Conservation (phyloP, 2,329 filamentous ascomycete species). For the Bertia moriformis region DNA sequence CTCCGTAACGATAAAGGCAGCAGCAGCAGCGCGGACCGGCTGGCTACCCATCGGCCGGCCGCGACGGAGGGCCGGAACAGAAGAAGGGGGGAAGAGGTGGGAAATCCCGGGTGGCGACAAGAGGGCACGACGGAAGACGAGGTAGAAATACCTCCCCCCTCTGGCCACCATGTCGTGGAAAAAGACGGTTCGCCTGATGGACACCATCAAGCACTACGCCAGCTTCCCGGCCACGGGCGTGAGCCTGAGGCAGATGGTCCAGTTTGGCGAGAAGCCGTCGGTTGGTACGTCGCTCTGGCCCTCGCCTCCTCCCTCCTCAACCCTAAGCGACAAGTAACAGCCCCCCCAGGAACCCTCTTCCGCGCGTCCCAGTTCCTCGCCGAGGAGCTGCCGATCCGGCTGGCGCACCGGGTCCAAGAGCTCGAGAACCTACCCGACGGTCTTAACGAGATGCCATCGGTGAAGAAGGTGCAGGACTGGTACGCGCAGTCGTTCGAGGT, state of each 20-base stretch:
- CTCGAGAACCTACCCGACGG: constrained; percentile 85
- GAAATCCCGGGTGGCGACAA: no score
- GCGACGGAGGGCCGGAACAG: no score
- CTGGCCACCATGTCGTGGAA: constrained; percentile 73
- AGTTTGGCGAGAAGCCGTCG: constrained; percentile 89
- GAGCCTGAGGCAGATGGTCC: constrained; percentile 95
- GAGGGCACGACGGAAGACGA: background rate
- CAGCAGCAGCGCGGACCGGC: no score
- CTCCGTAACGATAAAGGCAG: no score
- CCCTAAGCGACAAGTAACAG: constrained; percentile 3
- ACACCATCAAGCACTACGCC: constrained; percentile 93
- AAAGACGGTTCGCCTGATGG: constrained; percentile 78
- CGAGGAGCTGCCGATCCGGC: constrained; percentile 89
- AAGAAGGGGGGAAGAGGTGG: no score
- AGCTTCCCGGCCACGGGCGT: constrained; percentile 93
- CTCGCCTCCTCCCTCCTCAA: constrained; percentile 2
- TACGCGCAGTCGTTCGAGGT: constrained; percentile 99
- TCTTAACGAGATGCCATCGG: constrained; percentile 93
- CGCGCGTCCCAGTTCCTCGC: constrained; percentile 95
- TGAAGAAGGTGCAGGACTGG: constrained; percentile 90
- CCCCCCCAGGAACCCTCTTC: constrained; percentile 80
- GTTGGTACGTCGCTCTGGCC: constrained; percentile 43
- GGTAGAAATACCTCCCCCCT: background rate
- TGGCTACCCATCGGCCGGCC: no score
- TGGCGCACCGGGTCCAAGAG: constrained; percentile 93